These are phyloP conservation scores for Saturnispora bothae DNA, from an alignment of 805 yeast species.

Conservation along the genomic window DNA sequence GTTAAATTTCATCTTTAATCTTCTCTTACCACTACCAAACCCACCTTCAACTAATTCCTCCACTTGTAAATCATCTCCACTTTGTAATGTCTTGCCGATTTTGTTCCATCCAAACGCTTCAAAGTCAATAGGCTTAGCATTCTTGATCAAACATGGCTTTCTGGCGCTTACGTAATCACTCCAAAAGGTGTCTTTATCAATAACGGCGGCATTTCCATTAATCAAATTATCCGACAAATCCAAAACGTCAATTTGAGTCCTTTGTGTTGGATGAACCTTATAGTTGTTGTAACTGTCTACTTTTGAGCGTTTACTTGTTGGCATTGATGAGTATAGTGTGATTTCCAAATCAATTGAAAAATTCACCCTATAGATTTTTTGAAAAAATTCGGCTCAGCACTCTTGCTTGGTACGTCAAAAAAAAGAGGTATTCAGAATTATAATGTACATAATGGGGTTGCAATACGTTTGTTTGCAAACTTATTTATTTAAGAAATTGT, in stretches of 20 bases:
- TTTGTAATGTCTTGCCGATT: slow-evolving; percentile 9
- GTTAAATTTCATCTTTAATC: slow-evolving; percentile 39
- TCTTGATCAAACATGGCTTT: slow-evolving; percentile 12
- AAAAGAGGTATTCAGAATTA: too few relatives aligned
- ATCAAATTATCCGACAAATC: not conserved
- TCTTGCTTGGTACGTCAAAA: too few relatives aligned
- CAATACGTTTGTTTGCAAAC: not conserved
- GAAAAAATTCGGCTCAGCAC: too few relatives aligned
- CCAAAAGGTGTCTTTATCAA: slow-evolving; percentile 11
- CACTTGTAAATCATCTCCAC: slow-evolving; percentile 28
- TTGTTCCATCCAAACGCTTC: slow-evolving; percentile 8
- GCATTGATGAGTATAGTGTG: too few relatives aligned
- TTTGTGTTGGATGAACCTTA: too few relatives aligned
- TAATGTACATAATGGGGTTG: too few relatives aligned
- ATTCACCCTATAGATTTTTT: too few relatives aligned
- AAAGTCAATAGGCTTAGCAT: slow-evolving; percentile 2
- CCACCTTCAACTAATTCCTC: slow-evolving; percentile 53
- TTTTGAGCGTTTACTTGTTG: too few relatives aligned
- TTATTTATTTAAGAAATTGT: slow-evolving; percentile 36
- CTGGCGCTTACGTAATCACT: slow-evolving; percentile 10
- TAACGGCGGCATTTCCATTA: slow-evolving; percentile 6
- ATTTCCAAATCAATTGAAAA: too few relatives aligned
- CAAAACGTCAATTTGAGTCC: slow-evolving; percentile 8
- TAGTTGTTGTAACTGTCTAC: too few relatives aligned
- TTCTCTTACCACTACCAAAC: slow-evolving; percentile 52